Conservation (phyloP, 345 rosid species). For the Lepidium didymum region DNA sequence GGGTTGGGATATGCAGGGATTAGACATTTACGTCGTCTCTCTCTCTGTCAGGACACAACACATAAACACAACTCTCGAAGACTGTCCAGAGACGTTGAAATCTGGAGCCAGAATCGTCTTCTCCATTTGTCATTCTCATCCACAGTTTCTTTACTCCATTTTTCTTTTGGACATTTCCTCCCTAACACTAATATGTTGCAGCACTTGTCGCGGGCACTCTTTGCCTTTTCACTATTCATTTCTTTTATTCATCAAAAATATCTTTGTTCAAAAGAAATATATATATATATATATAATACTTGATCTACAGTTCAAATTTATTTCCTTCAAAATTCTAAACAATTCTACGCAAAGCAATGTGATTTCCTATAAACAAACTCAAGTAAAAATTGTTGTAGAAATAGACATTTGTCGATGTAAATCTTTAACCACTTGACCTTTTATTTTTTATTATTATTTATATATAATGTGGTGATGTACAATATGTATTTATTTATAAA, state of each 20-base stretch:
- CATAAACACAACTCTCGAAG: slow-evolving; percentile 56
- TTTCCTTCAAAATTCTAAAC: too few relatives aligned
- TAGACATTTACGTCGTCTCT: slow-evolving; percentile 47
- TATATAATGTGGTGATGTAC: neutral
- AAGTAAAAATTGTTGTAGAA: too few relatives aligned
- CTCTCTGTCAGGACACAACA: slow-evolving; percentile 8
- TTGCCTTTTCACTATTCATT: neutral
- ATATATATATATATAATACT: too few relatives aligned
- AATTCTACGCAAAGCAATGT: too few relatives aligned
- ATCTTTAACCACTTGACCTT: too few relatives aligned
- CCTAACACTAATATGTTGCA: slow-evolving; percentile 26
- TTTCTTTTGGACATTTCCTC: slow-evolving; percentile 11
- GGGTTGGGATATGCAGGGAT: slow-evolving; percentile 53
- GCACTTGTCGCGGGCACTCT: slow-evolving; percentile 37
- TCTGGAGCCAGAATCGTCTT: slow-evolving; percentile 77
- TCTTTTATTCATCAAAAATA: neutral
- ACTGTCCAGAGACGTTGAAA: slow-evolving; percentile 54
- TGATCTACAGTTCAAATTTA: too few relatives aligned
- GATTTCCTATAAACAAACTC: too few relatives aligned
- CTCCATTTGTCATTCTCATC: slow-evolving; percentile 82
- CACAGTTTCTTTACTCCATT: slow-evolving; percentile 25
- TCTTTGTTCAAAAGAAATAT: too few relatives aligned
- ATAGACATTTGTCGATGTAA: too few relatives aligned
- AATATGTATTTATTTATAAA: neutral
- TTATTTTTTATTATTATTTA: too few relatives aligned